Evolutionary conservation across 2,329 filamentous ascomycete genomes (phyloP).

Genomic region (Cordyceps javanica): DNA sequence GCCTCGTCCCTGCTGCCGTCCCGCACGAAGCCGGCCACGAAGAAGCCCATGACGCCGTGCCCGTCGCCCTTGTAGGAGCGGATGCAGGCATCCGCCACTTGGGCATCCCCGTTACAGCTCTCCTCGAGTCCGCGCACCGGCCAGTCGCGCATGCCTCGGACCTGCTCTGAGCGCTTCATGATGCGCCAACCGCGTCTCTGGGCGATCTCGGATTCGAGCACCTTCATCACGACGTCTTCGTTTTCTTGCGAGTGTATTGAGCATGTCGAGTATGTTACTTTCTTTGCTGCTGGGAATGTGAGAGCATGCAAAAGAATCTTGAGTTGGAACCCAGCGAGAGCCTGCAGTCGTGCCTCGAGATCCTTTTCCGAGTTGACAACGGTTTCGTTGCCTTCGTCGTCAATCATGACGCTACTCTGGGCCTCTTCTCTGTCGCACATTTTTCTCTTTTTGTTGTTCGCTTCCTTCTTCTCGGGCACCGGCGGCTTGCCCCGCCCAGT

Average conservation of each 20-base stretch:
- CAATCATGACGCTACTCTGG: conserved; percentile 36
- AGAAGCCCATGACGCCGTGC: conserved; percentile 89
- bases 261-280: conserved; percentile 90
- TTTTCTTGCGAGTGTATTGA: conserved; percentile 86
- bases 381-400: conserved; percentile 54
- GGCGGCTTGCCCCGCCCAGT: conserved; percentile 13
- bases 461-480: not conserved
- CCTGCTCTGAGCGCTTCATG: conserved; percentile 65
- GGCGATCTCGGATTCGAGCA: conserved; percentile 63
- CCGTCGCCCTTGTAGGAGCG: conserved; percentile 75
- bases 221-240: conserved; percentile 71
- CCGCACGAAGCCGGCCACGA: conserved; percentile 75
- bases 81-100: conserved; percentile 68
- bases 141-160: conserved; percentile 72
- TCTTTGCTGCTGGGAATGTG: conserved; percentile 65
- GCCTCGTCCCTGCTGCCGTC: conserved; percentile 16
- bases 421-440: conserved; percentile 29
- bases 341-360: conserved; percentile 58
- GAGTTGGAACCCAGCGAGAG: conserved; percentile 76
- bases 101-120: conserved; percentile 41
- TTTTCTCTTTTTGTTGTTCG: conserved; percentile 36
- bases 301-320: conserved; percentile 79
- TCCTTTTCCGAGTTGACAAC: conserved; percentile 48
- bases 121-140: conserved; percentile 53
- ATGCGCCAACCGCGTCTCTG: conserved; percentile 68